Conservation (phyloP, 768 basidiomycete genomes). For the Mycena haematopus region DNA sequence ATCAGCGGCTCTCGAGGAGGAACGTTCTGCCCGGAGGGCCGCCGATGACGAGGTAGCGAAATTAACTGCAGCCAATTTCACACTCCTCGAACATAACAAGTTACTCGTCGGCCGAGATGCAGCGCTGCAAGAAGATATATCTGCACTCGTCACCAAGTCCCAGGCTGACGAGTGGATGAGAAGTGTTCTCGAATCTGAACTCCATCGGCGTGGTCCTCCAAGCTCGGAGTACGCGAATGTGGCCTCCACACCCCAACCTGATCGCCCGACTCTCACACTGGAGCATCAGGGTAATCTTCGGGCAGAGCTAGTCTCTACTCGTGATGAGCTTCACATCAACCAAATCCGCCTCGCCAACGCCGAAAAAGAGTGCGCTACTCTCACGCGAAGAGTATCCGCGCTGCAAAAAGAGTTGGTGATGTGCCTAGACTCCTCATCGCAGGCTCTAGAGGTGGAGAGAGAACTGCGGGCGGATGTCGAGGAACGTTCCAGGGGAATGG, state of each 20-base stretch:
- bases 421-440: slow-evolving; percentile 35
- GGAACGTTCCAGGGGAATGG: slow-evolving; percentile 24
- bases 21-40: slow-evolving; percentile 28
- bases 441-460: slow-evolving; percentile 35
- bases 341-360: slow-evolving; percentile 28
- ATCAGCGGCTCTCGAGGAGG: slow-evolving; percentile 30
- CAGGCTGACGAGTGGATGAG: slow-evolving; percentile 35
- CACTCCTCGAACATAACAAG: slow-evolving; percentile 36
- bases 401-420: slow-evolving; percentile 32
- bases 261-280: slow-evolving; percentile 19
- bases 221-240: not conserved
- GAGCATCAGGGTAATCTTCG: slow-evolving; percentile 32
- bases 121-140: slow-evolving; percentile 33
- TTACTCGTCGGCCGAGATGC: slow-evolving; percentile 34
- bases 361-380: slow-evolving; percentile 29
- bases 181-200: slow-evolving; percentile 30
- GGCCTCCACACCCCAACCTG: not conserved
- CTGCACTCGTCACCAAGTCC: slow-evolving; percentile 33
- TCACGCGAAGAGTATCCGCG: slow-evolving; percentile 27
- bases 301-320: slow-evolving; percentile 30
- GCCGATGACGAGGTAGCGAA: slow-evolving; percentile 31
- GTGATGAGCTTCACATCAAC: slow-evolving; percentile 34
- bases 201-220: slow-evolving; percentile 21
- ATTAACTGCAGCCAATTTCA: slow-evolving; percentile 32
- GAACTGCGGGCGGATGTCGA: slow-evolving; percentile 34